Evolutionary conservation across 1,284 basidiomycete genomes (phyloP).

Genomic region (Ustilago cynodontis): DNA sequence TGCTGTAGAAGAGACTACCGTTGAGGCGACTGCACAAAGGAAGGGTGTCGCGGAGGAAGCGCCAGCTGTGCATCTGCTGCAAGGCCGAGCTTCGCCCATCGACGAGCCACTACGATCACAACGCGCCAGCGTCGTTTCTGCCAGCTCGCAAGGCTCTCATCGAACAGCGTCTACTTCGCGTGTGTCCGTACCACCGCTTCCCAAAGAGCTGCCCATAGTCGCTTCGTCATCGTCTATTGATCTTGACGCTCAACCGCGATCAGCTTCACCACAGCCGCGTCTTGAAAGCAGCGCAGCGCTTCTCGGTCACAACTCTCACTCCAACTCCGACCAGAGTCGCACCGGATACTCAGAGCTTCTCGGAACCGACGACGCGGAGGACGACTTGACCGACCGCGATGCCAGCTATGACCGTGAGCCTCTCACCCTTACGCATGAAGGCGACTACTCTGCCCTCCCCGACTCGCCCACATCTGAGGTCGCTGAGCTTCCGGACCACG

Average conservation of each 20-base stretch:
- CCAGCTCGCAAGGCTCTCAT: conserved; percentile 19
- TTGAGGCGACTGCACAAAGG: not conserved
- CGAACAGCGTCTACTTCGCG: conserved; percentile 10
- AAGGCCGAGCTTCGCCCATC: conserved; percentile 8
- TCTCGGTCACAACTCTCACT: conserved; percentile 11
- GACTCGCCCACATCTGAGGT: conserved; percentile 14
- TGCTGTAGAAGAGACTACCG: not conserved
- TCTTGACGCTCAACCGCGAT: conserved; percentile 8
- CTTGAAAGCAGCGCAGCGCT: conserved; percentile 19
- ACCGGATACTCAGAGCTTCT: conserved; percentile 38
- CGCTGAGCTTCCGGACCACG: not conserved
- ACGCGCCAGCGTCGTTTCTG: conserved; percentile 34
- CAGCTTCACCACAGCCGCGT: conserved; percentile 18
- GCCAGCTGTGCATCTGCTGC: not conserved
- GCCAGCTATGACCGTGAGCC: conserved; percentile 16
- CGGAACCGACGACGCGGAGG: conserved; percentile 21
- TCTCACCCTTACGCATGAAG: conserved; percentile 25
- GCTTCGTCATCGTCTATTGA: conserved; percentile 6
- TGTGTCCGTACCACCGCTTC: not conserved
- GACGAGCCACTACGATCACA: conserved; percentile 30
- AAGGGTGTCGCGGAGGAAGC: not conserved
- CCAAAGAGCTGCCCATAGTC: not conserved
- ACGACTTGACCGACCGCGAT: conserved; percentile 22
- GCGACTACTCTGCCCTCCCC: conserved; percentile 38
- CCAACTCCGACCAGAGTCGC: conserved; percentile 17